Base-by-base conservation (phyloP, 306 rosid species). In the Lupinus albus region DNA sequence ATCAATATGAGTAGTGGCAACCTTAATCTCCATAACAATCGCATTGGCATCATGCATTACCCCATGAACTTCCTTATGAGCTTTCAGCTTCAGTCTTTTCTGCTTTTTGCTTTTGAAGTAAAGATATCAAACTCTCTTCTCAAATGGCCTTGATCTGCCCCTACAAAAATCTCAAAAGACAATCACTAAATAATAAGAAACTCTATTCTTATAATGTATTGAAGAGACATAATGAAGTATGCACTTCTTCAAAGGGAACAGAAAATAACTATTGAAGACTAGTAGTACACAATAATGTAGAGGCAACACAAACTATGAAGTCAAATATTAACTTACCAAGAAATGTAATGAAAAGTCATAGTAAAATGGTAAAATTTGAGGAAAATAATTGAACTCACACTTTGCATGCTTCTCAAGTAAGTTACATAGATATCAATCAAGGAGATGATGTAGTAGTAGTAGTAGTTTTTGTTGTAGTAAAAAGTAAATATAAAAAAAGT, bases 11-110 rank as follows among this genome's bases (percentile, higher is more conserved):
- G 73, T 54, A 85, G 69, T 13, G 78, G 80, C 64, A 85, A 68
- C 74, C 77, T 78, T 54, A 77, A 74, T 83, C 86, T 70, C 81
- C 78, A 76, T 65, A 78, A 63, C 83, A 83, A 70, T 72, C 70
- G 77, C 95, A 88, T 88, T 78, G 84, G 85, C 71, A 71, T 71
- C 61, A 65, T 69, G 70, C 71, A 72, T 82, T 78, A 81, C 74
- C 67, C 82, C 72, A 72, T 82, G 64, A 76, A 73, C 74, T 53
- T 67, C 62, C 55, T 68, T 38, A 50, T 60, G 56, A 42, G 60
- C 67, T 54, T 11, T 61, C 45, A 64, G 30, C 30, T 61, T 30
- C 38, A 7, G 41, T 60, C 48, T 28, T 61, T 16, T 18, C 67
- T 67, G 17, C 52, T 59, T 48, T 2, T 46, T 32, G 11, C 17